These are phyloP conservation scores for Neonectria ditissima DNA, from an alignment of 2,329 filamentous ascomycete species.

Conservation along the genomic window DNA sequence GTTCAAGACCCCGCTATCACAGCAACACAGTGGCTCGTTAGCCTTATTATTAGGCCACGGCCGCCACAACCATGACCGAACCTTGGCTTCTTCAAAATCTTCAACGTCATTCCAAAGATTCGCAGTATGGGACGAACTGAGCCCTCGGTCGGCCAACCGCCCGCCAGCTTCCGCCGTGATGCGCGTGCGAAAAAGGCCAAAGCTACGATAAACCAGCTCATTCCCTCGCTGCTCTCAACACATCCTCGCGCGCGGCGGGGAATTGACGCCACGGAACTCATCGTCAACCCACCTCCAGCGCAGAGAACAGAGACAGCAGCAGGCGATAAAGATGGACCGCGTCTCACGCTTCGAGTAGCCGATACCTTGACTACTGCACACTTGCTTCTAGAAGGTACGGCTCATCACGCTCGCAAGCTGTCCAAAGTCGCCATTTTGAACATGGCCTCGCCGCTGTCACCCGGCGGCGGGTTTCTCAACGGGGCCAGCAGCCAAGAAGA, in stretches of 20 bases:
- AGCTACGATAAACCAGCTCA: conserved; percentile 68
- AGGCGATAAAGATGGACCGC: conserved; percentile 36
- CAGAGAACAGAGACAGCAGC: neutral
- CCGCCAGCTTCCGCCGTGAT: conserved; percentile 43
- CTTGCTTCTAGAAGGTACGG: conserved; percentile 25
- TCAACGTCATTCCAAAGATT: neutral
- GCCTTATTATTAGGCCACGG: neutral
- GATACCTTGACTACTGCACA: conserved; percentile 67
- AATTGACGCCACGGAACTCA: conserved; percentile 63
- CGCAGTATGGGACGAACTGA: conserved; percentile 42
- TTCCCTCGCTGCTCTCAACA: conserved; percentile 57
- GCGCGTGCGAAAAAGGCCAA: conserved; percentile 67
- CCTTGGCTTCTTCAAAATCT: neutral
- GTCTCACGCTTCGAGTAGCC: conserved; percentile 59
- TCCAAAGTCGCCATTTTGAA: conserved; percentile 66
- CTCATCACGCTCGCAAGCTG: neutral
- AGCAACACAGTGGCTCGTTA: neutral
- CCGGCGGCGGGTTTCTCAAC: conserved; percentile 70
- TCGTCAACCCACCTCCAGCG: conserved; percentile 47
- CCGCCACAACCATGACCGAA: neutral
- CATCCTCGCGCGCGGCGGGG: conserved; percentile 68
- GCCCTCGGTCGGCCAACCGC: conserved; percentile 39
- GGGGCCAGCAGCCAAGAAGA: conserved; percentile 73
- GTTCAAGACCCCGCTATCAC: neutral
- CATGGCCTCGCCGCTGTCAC: conserved; percentile 72